These are phyloP conservation scores for Phoenix dactylifera DNA, from an alignment of 176 grass and related monocot species.

Conservation along the genomic window DNA sequence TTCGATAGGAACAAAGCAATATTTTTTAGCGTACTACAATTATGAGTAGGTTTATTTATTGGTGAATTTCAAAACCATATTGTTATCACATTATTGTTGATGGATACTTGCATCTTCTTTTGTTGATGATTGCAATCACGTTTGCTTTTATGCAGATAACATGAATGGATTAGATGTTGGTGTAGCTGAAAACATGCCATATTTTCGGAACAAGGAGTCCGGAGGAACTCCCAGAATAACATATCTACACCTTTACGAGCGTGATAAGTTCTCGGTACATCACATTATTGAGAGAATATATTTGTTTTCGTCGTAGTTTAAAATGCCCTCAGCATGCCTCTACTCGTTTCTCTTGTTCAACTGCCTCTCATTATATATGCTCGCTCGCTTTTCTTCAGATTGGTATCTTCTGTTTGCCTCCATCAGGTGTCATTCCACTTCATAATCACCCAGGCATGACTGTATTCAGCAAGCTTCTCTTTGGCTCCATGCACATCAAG, in stretches of 20 bases:
- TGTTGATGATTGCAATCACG: no score
- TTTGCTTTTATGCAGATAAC: constrained; percentile 30
- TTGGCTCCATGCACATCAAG: constrained; percentile 52
- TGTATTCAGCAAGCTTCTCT: constrained; percentile 66
- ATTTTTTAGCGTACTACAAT: no score
- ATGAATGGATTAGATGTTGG: constrained; percentile 40
- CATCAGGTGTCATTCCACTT: constrained; percentile 49
- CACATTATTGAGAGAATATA: background rate
- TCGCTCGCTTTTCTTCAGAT: constrained; percentile 21
- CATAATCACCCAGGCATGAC: constrained; percentile 81
- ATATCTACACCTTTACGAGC: constrained; percentile 42
- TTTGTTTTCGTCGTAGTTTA: background rate
- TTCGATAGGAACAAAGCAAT: no score
- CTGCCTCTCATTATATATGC: background rate
- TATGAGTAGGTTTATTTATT: no score
- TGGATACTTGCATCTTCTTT: no score
- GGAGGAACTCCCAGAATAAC: constrained; percentile 31
- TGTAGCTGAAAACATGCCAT: constrained; percentile 34
- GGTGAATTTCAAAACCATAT: no score
- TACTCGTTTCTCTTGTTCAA: constrained; percentile 7
- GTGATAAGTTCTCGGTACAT: constrained; percentile 49
- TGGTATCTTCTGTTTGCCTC: constrained; percentile 53
- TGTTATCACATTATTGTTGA: no score
- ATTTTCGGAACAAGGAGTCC: constrained; percentile 23
- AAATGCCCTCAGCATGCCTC: background rate